These are phyloP conservation scores for Epichloe coenophiala DNA, from an alignment of 2,329 filamentous ascomycete genomes.

Conservation along the genomic window DNA sequence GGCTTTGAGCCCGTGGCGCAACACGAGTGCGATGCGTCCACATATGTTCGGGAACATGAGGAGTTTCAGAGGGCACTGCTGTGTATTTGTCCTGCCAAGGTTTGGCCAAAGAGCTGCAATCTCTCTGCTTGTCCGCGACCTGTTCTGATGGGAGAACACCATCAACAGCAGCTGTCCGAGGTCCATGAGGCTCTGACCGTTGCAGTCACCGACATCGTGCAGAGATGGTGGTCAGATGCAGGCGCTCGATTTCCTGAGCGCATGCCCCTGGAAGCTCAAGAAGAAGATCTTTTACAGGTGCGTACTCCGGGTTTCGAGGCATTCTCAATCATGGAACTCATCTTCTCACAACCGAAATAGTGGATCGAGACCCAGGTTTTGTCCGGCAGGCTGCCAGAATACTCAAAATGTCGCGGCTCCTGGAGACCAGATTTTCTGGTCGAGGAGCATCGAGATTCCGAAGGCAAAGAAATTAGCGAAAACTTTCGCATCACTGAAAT, in stretches of 20 bases:
- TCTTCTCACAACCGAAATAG: slow-evolving; percentile 7
- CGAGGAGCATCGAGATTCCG: slow-evolving; percentile 11
- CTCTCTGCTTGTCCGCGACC: slow-evolving; percentile 18
- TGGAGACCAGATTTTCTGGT: slow-evolving; percentile 28
- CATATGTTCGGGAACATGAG: slow-evolving; percentile 10
- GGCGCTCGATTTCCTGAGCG: slow-evolving; percentile 17
- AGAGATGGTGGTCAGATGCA: slow-evolving; percentile 24
- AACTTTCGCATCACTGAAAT: slow-evolving; percentile 25
- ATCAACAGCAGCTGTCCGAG: slow-evolving; percentile 16
- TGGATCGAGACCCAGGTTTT: slow-evolving; percentile 17
- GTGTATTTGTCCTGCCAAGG: slow-evolving; percentile 10
- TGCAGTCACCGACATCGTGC: slow-evolving; percentile 22
- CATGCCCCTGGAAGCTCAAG: slow-evolving; percentile 20
- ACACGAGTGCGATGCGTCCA: not conserved
- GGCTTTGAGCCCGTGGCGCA: slow-evolving; percentile 4
- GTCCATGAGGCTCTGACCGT: slow-evolving; percentile 18
- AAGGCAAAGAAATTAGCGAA: slow-evolving; percentile 6
- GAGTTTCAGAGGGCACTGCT: slow-evolving; percentile 9
- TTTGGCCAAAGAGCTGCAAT: slow-evolving; percentile 19
- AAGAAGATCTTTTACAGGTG: slow-evolving; percentile 18
- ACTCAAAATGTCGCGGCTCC: slow-evolving; percentile 15
- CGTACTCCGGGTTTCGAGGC: not conserved
- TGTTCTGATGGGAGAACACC: slow-evolving; percentile 18
- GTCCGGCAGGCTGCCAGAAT: slow-evolving; percentile 12
- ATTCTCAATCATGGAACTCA: not conserved